Evolutionary conservation across 1,139 yeast genomes (phyloP).

Genomic region (Pichia cactophila): DNA sequence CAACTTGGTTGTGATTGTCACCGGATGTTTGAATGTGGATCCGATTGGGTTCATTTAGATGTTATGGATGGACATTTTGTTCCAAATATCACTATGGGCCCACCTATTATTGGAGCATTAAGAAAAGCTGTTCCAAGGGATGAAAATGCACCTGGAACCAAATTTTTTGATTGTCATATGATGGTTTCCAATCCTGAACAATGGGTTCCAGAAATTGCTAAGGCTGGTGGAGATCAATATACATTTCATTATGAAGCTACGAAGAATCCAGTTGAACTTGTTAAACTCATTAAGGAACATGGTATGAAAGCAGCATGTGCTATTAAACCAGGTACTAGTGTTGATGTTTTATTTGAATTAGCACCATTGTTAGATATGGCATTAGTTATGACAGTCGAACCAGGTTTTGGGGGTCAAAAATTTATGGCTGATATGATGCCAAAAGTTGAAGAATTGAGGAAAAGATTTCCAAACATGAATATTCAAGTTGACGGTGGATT

Average conservation of each 20-base stretch:
- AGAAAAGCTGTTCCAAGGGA: conserved; percentile 65
- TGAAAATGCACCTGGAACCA: conserved; percentile 17
- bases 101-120: conserved; percentile 76
- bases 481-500: conserved; percentile 98
- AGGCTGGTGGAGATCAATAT: conserved; percentile 93
- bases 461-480: conserved; percentile 62
- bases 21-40: conserved; percentile 61
- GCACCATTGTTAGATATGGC: conserved; percentile 76
- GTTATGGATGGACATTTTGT: conserved; percentile 99
- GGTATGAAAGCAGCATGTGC: conserved; percentile 97
- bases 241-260: conserved; percentile 97
- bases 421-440: conserved; percentile 97
- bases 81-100: conserved; percentile 91
- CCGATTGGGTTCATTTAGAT: conserved; percentile 97
- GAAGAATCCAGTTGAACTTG: conserved; percentile 63
- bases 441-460: conserved; percentile 73
- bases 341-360: conserved; percentile 72
- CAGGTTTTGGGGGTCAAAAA: conserved; percentile 98
- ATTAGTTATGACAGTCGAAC: conserved; percentile 95
- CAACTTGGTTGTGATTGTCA: conserved; percentile 83
- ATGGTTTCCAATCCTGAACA: conserved; percentile 93
- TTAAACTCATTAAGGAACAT: conserved; percentile 61
- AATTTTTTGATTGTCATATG: conserved; percentile 95
- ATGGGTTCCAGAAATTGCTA: conserved; percentile 91
- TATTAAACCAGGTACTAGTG: conserved; percentile 88